phyloP scores from a whole-genome alignment of 805 yeast species.

The Candida boidinii region DNA sequence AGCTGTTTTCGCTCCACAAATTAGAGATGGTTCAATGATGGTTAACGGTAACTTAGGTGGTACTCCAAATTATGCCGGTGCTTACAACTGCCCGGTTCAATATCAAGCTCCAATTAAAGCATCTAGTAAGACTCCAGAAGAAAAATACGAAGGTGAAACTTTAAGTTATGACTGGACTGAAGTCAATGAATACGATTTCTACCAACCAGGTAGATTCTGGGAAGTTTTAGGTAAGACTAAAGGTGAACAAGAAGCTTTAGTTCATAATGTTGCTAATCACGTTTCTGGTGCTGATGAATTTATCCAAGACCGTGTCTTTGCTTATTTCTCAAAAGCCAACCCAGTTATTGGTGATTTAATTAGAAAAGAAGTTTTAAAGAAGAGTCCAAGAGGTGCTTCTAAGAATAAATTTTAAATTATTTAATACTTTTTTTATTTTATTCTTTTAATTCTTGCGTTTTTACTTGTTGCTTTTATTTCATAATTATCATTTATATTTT shows the following conservation, averaged over 20 bases:
- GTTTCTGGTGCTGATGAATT: conserved; percentile 58
- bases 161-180: conserved; percentile 82
- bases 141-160: conserved; percentile 24
- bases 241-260: conserved; percentile 77
- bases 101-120: conserved; percentile 31
- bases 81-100: conserved; percentile 41
- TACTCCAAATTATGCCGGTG: conserved; percentile 65
- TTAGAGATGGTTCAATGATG: conserved; percentile 76
- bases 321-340: conserved; percentile 67
- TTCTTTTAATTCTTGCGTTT: background rate
- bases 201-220: conserved; percentile 73
- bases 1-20: conserved; percentile 55
- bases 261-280: conserved; percentile 78
- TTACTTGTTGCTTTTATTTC: background rate
- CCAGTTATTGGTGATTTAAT: conserved; percentile 59
- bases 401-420: conserved; percentile 11
- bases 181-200: conserved; percentile 53
- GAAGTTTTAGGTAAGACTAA: conserved; percentile 67
- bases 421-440: background rate
- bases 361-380: conserved; percentile 50
- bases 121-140: conserved; percentile 17
- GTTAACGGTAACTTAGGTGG: conserved; percentile 67
- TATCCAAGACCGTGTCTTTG: conserved; percentile 73
- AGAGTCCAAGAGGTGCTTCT: conserved; percentile 35
- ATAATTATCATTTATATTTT: too few relatives aligned